Evolutionary conservation across 169 alveolate genomes (phyloP).

Genomic region (Plasmodium malariae): DNA sequence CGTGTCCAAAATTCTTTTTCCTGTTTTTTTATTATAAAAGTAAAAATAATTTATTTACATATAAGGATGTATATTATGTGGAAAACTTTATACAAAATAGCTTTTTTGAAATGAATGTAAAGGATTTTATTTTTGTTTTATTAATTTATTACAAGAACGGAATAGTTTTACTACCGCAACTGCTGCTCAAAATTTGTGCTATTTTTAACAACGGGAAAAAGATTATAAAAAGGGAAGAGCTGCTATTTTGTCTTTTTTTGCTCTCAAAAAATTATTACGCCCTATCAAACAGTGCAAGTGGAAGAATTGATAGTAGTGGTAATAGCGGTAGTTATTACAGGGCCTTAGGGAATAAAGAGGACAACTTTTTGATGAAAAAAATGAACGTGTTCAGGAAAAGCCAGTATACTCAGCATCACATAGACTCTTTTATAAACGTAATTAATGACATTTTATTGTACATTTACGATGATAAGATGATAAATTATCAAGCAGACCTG

Average conservation of each 20-base stretch:
- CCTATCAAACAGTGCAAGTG: not conserved
- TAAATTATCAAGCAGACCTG: slow-evolving; percentile 43
- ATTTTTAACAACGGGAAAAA: slow-evolving; percentile 66
- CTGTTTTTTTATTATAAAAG: slow-evolving; percentile 73
- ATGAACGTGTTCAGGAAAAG: slow-evolving; percentile 55
- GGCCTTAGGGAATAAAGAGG: no score
- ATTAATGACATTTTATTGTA: slow-evolving; percentile 41
- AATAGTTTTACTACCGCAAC: slow-evolving; percentile 43
- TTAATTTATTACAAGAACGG: slow-evolving; percentile 48
- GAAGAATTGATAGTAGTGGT: not conserved
- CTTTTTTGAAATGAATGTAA: slow-evolving; percentile 57
- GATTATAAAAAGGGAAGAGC: slow-evolving; percentile 6
- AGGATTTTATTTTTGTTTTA: slow-evolving; percentile 40
- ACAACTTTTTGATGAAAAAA: not conserved
- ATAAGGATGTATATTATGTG: slow-evolving; percentile 59
- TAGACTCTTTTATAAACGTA: slow-evolving; percentile 24
- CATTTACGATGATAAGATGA: slow-evolving; percentile 42
- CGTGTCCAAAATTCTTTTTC: slow-evolving; percentile 51
- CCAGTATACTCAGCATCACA: slow-evolving; percentile 38
- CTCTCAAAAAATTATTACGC: slow-evolving; percentile 64
- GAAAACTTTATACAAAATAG: slow-evolving; percentile 45
- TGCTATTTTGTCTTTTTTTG: slow-evolving; percentile 37
- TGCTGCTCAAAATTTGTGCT: slow-evolving; percentile 40
- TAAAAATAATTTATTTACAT: slow-evolving; percentile 47
- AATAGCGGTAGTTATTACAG: no score